Base-by-base conservation (phyloP, 169 alveolate genomes). In the Toxoplasma gondii region DNA sequence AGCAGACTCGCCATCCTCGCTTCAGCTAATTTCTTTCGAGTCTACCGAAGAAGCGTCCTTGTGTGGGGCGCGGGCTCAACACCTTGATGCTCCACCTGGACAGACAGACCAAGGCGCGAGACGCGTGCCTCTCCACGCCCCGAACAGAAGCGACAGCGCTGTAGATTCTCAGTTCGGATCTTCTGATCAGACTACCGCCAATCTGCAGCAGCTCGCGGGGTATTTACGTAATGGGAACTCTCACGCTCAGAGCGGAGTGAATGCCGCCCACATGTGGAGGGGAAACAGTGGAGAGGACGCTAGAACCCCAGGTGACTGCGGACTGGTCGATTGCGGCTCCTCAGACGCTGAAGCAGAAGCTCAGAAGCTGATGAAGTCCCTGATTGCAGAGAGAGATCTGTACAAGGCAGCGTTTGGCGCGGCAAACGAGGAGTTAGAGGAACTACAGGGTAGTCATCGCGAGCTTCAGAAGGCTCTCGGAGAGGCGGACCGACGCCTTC, bases 341-440 rank as follows among this genome's bases (percentile, higher is more conserved):
- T 1, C n/a, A 27, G 74, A 64, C 7, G 7, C 74, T 16, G 74
- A 64, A 7, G 34, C 22, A 1, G 74, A 64, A 64, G 74, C n/a
- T 22, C 94, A 91, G 86, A 88, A 38, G 83, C 91, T 91, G 91
- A 29, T 74, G 41, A 88, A 91, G 44, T 90, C 82, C 67, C 88
- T 92, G 87, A 44, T 58, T 49, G 94, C 94, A 4, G 94, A 92
- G 58, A 90, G 94, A 38, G 94, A 92, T 27, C 45, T 92, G 74
- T 92, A 92, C 88, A 92, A 83, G 45, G 94, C 94, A 16, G 94
- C 94, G 7, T 92, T 92, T 64, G 94, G 94, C 16, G 94, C 94
- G 67, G 94, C 94, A 1, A 82, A 92, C 16, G 94, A 92, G 34
- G 94, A 92, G 39, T 92, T 92, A 27, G 87, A 92, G 58, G 94